A percentile compares a stretch with the other conserved stretches of the same genome.
Evolutionary conservation across 163 green algal species (phyloP).

Genomic region (Picocystis sp.): DNA sequence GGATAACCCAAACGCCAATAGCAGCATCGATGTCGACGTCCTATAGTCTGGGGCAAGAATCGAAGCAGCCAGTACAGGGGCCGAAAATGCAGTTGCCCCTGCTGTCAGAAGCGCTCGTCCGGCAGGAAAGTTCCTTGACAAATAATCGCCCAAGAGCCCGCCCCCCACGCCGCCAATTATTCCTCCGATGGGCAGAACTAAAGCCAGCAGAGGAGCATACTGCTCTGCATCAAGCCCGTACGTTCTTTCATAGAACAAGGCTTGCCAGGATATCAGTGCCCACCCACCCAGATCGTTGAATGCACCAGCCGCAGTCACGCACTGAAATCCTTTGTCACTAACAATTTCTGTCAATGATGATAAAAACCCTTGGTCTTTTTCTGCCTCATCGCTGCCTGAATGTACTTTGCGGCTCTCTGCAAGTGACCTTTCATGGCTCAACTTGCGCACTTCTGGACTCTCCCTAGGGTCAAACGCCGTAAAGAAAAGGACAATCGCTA

Average conservation of each 20-base stretch:
- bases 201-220: constrained; percentile 66
- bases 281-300: constrained; percentile 76
- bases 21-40: constrained; percentile 49
- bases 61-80: constrained; percentile 47
- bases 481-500: neutral
- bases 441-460: neutral
- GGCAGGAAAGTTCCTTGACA: constrained; percentile 25
- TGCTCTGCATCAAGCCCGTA: constrained; percentile 39
- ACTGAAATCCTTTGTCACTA: constrained; percentile 3
- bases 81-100: constrained; percentile 35
- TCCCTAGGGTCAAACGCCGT: neutral
- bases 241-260: constrained; percentile 58
- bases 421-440: neutral
- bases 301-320: constrained; percentile 25
- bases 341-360: neutral
- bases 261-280: constrained; percentile 68
- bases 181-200: constrained; percentile 61
- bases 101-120: constrained; percentile 44
- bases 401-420: neutral
- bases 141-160: constrained; percentile 54
- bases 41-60: constrained; percentile 40
- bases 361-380: neutral
- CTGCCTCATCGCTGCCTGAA: neutral
- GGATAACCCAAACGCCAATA: constrained; percentile 54
- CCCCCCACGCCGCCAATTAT: constrained; percentile 64